Percentiles rank a stretch among this genome's conserved stretches.
phyloP scores from a whole-genome alignment of 2,329 filamentous ascomycete genomes.

The Trichoderma endophyticum region DNA sequence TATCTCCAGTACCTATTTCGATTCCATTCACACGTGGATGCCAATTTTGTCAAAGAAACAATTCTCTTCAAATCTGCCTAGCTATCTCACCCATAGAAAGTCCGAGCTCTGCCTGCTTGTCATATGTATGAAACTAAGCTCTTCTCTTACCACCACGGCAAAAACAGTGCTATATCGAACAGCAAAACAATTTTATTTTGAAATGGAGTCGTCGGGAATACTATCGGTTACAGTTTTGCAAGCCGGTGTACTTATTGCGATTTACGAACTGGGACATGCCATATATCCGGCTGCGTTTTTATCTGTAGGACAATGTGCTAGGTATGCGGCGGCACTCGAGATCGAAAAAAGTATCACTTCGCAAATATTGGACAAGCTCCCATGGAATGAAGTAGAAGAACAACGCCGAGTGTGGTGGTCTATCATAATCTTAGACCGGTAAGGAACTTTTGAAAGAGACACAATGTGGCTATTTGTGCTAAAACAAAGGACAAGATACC shows the following conservation, averaged over 20 bases:
- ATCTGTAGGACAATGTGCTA: constrained; percentile 18
- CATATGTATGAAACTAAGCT: constrained; percentile 18
- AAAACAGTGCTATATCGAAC: constrained; percentile 15
- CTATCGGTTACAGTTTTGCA: constrained; percentile 19
- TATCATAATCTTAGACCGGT: constrained; percentile 21
- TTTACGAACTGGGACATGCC: neutral
- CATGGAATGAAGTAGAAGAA: constrained; percentile 19
- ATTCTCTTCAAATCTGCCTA: constrained; percentile 12
- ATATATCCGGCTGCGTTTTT: neutral
- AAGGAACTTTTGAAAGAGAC: neutral
- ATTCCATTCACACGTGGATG: constrained; percentile 22
- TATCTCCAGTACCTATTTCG: constrained; percentile 15
- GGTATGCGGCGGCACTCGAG: constrained; percentile 17
- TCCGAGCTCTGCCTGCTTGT: constrained; percentile 9
- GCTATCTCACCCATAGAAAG: constrained; percentile 2
- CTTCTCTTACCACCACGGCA: neutral
- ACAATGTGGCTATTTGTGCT: neutral
- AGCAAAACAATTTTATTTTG: constrained; percentile 17
- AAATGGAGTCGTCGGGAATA: constrained; percentile 11
- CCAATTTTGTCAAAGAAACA: constrained; percentile 18
- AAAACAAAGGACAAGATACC: neutral
- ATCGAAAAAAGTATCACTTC: constrained; percentile 16
- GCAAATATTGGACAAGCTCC: neutral
- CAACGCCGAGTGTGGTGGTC: constrained; percentile 21
- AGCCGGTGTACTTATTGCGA: constrained; percentile 8